phyloP scores from a whole-genome alignment of 345 rosid species.

The Bretschneidera sinensis region DNA sequence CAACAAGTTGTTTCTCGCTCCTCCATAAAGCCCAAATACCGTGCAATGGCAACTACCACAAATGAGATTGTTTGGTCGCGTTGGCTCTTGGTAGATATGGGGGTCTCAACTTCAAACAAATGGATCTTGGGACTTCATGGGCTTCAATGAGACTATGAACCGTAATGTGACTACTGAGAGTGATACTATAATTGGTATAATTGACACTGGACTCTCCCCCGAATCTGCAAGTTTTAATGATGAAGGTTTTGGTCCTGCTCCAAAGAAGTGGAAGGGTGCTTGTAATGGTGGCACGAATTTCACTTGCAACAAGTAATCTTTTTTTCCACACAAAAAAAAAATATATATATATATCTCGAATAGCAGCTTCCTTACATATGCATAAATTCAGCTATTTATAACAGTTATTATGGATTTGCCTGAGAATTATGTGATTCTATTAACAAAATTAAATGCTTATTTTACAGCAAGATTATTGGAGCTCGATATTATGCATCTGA shows the following conservation, averaged over 20 bases:
- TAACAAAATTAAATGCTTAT: neutral
- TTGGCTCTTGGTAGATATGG: no score
- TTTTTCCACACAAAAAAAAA: no score
- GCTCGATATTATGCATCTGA: conserved; percentile 20
- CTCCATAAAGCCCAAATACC: no score
- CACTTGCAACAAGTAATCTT: conserved; percentile 47
- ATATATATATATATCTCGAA: no score
- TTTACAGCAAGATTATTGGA: conserved; percentile 30
- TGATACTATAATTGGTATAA: conserved; percentile 32
- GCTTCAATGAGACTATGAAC: conserved; percentile 25
- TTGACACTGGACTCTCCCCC: conserved; percentile 41
- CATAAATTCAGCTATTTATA: no score
- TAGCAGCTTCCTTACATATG: no score
- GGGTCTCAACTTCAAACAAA: conserved; percentile 43
- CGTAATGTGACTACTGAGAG: conserved; percentile 17
- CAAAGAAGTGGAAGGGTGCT: conserved; percentile 43
- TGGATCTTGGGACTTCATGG: conserved; percentile 59
- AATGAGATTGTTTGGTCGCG: no score
- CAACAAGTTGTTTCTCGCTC: no score
- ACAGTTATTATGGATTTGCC: no score
- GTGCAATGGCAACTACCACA: no score
- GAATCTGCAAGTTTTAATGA: conserved; percentile 45
- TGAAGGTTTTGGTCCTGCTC: conserved; percentile 46
- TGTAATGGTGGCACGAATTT: conserved; percentile 36
- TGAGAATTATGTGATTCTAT: no score